Evolutionary conservation across 495 filamentous ascomycete genomes (phyloP).

Genomic region (Aspergillus sparsus): DNA sequence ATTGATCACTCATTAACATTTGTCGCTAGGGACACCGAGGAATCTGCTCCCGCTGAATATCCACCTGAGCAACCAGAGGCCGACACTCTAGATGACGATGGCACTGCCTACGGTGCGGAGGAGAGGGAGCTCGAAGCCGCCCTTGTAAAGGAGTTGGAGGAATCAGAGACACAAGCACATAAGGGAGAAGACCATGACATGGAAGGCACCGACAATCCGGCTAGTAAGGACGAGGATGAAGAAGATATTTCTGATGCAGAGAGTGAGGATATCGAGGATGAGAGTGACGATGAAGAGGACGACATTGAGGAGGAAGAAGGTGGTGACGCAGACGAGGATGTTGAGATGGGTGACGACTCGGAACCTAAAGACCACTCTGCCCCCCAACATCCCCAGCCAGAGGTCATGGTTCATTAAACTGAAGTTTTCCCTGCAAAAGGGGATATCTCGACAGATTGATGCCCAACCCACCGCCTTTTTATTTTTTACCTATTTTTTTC

Average conservation of each 20-base stretch:
- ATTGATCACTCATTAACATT: constrained; percentile 2
- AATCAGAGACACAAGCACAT: constrained; percentile 48
- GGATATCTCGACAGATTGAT: neutral
- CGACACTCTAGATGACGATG: constrained; percentile 82
- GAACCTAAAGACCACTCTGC: constrained; percentile 46
- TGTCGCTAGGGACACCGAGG: constrained; percentile 81
- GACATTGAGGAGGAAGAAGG: constrained; percentile 74
- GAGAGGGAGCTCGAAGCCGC: constrained; percentile 55
- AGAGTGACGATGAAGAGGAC: constrained; percentile 87
- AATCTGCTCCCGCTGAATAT: constrained; percentile 91
- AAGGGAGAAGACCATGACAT: constrained; percentile 76
- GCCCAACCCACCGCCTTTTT: constrained; percentile 9
- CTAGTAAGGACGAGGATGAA: constrained; percentile 64
- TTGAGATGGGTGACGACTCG: constrained; percentile 75
- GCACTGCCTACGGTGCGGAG: constrained; percentile 82
- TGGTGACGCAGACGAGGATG: constrained; percentile 72
- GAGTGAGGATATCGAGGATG: constrained; percentile 93
- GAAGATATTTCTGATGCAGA: constrained; percentile 81
- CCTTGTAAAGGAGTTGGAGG: constrained; percentile 59
- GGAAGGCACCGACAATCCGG: constrained; percentile 67
- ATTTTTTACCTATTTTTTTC: constrained; percentile 13
- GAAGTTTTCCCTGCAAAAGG: neutral
- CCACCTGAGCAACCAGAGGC: constrained; percentile 97
- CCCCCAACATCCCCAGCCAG: constrained; percentile 41
- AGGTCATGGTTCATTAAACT: constrained; percentile 57